phyloP scores from a whole-genome alignment of 495 filamentous ascomycete species.

The Oleoguttula mirabilis region DNA sequence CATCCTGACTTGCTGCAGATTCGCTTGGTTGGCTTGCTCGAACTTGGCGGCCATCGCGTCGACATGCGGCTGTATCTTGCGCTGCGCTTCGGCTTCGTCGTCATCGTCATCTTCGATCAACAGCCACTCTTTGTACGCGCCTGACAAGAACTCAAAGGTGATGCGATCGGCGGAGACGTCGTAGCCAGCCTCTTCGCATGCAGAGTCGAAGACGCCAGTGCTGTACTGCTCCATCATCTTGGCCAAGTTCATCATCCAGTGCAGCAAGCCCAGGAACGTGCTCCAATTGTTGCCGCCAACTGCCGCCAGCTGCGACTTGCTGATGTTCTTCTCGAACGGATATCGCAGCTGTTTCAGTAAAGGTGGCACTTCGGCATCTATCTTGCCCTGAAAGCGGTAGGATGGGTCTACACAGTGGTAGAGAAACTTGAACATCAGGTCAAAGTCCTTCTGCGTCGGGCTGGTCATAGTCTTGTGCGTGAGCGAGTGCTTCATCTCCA shows the following conservation, averaged over 20 bases:
- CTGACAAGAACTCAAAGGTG: conserved; percentile 78
- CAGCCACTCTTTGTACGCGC: conserved; percentile 88
- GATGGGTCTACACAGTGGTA: conserved; percentile 89
- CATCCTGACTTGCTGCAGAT: conserved; percentile 65
- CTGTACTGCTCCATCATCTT: conserved; percentile 76
- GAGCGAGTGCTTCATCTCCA: conserved; percentile 89
- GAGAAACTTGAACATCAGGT: conserved; percentile 92
- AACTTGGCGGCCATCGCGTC: conserved; percentile 84
- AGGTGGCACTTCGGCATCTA: conserved; percentile 85
- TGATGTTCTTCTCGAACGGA: conserved; percentile 85
- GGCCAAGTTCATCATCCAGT: conserved; percentile 98
- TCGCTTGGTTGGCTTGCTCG: conserved; percentile 64
- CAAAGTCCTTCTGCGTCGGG: conserved; percentile 97
- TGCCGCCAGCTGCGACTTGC: conserved; percentile 84
- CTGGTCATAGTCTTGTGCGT: conserved; percentile 76
- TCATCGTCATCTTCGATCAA: conserved; percentile 66
- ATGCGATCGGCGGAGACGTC: conserved; percentile 83
- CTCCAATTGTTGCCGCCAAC: conserved; percentile 95
- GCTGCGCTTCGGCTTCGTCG: conserved; percentile 69
- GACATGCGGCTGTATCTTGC: conserved; percentile 67
- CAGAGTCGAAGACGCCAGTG: conserved; percentile 69
- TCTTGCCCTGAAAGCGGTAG: conserved; percentile 80
- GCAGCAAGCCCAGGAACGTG: conserved; percentile 80
- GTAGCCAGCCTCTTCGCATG: conserved; percentile 72
- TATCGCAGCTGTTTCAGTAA: conserved; percentile 88